These are phyloP conservation scores for Neltuma alba DNA, from an alignment of 306 rosid genomes.

Conservation along the genomic window DNA sequence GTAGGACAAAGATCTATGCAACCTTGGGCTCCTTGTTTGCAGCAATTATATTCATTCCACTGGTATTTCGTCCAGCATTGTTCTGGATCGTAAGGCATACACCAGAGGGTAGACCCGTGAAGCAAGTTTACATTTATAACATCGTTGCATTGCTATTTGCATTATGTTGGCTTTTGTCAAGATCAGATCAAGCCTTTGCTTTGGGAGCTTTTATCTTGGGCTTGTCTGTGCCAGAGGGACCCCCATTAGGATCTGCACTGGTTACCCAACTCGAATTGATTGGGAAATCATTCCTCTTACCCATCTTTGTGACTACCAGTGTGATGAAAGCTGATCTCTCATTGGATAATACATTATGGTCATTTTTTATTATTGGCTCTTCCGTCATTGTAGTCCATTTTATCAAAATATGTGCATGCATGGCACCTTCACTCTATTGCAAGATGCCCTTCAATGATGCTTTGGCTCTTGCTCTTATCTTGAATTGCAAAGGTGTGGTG, in stretches of 20 bases:
- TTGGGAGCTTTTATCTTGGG: slow-evolving; percentile 67
- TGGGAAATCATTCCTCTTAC: slow-evolving; percentile 46
- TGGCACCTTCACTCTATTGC: slow-evolving; percentile 38
- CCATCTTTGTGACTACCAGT: slow-evolving; percentile 52
- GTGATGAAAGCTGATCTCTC: slow-evolving; percentile 49
- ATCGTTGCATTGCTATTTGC: slow-evolving; percentile 39
- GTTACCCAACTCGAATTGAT: slow-evolving; percentile 51
- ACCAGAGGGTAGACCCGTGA: slow-evolving; percentile 62
- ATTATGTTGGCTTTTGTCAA: slow-evolving; percentile 25
- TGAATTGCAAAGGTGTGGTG: slow-evolving; percentile 65
- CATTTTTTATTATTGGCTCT: background rate
- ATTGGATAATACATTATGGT: accelerated
- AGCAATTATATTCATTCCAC: background rate
- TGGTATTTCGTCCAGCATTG: slow-evolving; percentile 49
- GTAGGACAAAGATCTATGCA: accelerated
- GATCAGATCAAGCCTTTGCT: slow-evolving; percentile 30
- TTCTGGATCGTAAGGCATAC: slow-evolving; percentile 51
- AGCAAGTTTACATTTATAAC: slow-evolving; percentile 24
- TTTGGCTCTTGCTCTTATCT: slow-evolving; percentile 50
- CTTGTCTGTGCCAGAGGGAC: slow-evolving; percentile 66
- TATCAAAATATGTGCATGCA: slow-evolving; percentile 24
- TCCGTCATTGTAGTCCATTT: background rate
- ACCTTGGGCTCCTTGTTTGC: background rate
- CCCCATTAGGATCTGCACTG: slow-evolving; percentile 63
- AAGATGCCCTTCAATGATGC: slow-evolving; percentile 52